Conservation (phyloP, 441 rosid genomes). For the Populus hybrid region DNA sequence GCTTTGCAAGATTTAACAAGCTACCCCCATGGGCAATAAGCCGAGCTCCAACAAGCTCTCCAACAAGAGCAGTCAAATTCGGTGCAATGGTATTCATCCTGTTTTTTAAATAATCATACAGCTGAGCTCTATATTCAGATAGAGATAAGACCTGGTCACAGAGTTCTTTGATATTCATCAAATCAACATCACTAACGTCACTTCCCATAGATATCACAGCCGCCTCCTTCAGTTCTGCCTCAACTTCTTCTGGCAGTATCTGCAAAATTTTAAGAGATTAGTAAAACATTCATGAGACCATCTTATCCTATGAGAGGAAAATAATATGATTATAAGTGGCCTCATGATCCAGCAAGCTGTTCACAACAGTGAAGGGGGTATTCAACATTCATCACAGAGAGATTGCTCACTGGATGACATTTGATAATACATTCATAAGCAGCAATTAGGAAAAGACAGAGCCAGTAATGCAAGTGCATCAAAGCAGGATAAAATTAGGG, state of each 20-base stretch:
- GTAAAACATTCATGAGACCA: neutral
- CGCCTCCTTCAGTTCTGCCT: conserved; percentile 77
- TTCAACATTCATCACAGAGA: no score
- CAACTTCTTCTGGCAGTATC: conserved; percentile 72
- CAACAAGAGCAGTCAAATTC: conserved; percentile 88
- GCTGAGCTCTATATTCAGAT: conserved; percentile 88
- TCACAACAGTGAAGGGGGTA: neutral
- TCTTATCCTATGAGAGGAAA: neutral
- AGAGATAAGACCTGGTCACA: conserved; percentile 88
- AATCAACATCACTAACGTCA: conserved; percentile 79
- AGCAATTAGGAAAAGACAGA: neutral
- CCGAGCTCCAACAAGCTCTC: conserved; percentile 97
- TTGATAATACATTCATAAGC: no score
- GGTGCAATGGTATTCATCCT: conserved; percentile 94
- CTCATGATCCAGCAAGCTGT: neutral
- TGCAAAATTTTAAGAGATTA: conserved; percentile 16
- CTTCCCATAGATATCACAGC: conserved; percentile 94
- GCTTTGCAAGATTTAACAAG: conserved; percentile 87
- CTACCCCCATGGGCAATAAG: conserved; percentile 93
- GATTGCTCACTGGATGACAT: neutral
- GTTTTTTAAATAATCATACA: conserved; percentile 80
- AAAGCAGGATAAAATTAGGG: neutral
- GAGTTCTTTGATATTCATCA: conserved; percentile 69
- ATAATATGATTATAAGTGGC: neutral
- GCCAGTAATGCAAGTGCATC: neutral